Base-by-base conservation (phyloP, 1,139 yeast genomes). In the Oligophagozyma castellii region DNA sequence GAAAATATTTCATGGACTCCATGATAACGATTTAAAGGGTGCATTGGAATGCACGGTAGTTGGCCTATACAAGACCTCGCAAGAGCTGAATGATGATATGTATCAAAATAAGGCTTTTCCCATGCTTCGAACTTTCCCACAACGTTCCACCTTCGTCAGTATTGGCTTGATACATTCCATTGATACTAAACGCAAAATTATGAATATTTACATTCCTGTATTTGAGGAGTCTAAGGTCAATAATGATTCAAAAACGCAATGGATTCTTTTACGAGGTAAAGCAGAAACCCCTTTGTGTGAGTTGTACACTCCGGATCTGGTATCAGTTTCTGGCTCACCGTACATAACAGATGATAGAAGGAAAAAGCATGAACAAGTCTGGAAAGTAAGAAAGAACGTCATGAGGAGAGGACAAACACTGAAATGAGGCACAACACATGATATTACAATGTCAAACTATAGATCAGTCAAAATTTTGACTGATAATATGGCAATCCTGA, bases 331-430 rank as follows among this genome's bases (percentile, higher is more conserved):
- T 2, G 34, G 30, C 12, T 26, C 29, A 5, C 81, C 83, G 0
- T 74, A 65, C 41, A 54, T 75, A 2, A 61, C 69, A n/a, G 63
- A 63, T 34, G 64, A 61, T 16, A 50, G 47, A 26, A 58, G 53
- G 16, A 47, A 49, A 24, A 58, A 53, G 28, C 65, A 61, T 19
- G 76, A 78, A 19, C 76, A 73, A 27, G 66, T 67, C 1, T 70
- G 79, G 69, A 69, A 67, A 40, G 65, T 69, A 1, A 55, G 92
- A 35, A 56, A 79, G 36, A 76, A 75, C 40, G 66, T 75, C n/a
- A 57, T 59, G 55, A 61, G 81, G 52, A 55, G 72, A 39, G 58
- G 64, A 3, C 63, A 62, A 11, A 23, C 15, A 20, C 4, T 20
- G 20, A 18, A 18, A 18, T 18, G 10, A 18, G n/a, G n/a, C n/a